Evolutionary conservation across 495 filamentous ascomycete species (phyloP), one percentile per base, ranked within the genome.

Genomic region (Xylaria sp.): DNA sequence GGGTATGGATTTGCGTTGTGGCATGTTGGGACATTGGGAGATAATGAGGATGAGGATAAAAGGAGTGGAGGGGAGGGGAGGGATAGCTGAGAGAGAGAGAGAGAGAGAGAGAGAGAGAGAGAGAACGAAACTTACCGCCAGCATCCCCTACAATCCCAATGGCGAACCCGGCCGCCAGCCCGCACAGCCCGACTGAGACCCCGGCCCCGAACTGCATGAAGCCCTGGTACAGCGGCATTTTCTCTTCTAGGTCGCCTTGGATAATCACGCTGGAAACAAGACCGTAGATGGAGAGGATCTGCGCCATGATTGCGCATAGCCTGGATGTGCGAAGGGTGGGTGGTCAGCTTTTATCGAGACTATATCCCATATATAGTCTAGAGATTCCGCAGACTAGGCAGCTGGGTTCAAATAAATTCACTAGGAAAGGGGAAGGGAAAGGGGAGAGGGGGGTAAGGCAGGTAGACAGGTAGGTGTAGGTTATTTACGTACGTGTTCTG

Each of bases 81-180:
- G n/a, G n/a, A n/a, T n/a, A n/a, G n/a, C n/a, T n/a, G 50, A 40
- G 14, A 21, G 50, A 46, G 40, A 59, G 33, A 17, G 46, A 2
- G 31, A 21, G n/a, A 46, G 35, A n/a, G 19, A 15, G 50, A 40
- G 14, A 21, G 50, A 46, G 41, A 15, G 33, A 26, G 41, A 21
- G 5, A 31, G 14, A 67, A 44, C 15, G n/a, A 17, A 59, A 76
- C 77, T 62, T 8, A 81, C 79, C 80, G 61, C 95, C 95, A 62
- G 90, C 89, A 82, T 98, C 96, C 58, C 95, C 95, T 11, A 97
- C 92, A 64, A 96, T 88, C 21, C 95, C 95, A 79, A 98, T 97
- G 0, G 93, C 89, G 80, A 97, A 97, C n/a, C 95, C 94, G 9
- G 93, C 91, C 21, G 88, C 91, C 50, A 98, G 84, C 72, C 96